A percentile compares a stretch with the other conserved stretches of the same genome.
phyloP scores from a whole-genome alignment of 257 asterid species.

The Verbascum thapsus region DNA sequence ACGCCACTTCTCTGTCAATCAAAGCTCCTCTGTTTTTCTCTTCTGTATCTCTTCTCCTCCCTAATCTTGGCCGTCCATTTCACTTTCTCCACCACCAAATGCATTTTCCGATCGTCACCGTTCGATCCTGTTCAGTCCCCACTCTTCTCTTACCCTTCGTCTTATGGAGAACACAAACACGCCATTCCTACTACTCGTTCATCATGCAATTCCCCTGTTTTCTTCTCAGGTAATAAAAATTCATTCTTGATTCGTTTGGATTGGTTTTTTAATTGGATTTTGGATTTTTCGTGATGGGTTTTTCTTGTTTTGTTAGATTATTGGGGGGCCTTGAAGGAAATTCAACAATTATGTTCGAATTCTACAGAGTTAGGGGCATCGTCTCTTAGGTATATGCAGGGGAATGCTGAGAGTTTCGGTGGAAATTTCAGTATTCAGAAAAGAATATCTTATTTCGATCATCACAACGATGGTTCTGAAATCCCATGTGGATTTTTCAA shows the following conservation, averaged over 20 bases:
- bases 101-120: constrained; percentile 73
- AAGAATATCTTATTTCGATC: constrained; percentile 60
- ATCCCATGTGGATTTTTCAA: constrained; percentile 90
- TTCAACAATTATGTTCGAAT: constrained; percentile 39
- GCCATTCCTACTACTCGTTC: constrained; percentile 79
- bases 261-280: constrained; percentile 7
- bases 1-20: constrained; percentile 75
- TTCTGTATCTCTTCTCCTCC: constrained; percentile 65
- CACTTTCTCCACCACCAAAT: constrained; percentile 59
- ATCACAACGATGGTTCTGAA: constrained; percentile 33
- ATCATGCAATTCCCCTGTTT: constrained; percentile 77
- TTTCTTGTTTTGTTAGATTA: constrained; percentile 53
- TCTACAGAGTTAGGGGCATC: constrained; percentile 38
- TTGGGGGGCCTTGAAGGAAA: constrained; percentile 49
- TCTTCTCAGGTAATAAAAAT: constrained; percentile 58
- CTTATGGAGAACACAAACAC: constrained; percentile 90
- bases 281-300: constrained; percentile 14
- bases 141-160: constrained; percentile 68
- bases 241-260: background rate
- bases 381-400: constrained; percentile 51
- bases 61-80: constrained; percentile 51
- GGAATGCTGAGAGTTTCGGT: constrained; percentile 58
- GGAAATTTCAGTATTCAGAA: constrained; percentile 61
- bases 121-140: constrained; percentile 70
- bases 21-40: constrained; percentile 72